Conservation (phyloP, 1,139 yeast species). For the Arxiozyma slooffiae region DNA sequence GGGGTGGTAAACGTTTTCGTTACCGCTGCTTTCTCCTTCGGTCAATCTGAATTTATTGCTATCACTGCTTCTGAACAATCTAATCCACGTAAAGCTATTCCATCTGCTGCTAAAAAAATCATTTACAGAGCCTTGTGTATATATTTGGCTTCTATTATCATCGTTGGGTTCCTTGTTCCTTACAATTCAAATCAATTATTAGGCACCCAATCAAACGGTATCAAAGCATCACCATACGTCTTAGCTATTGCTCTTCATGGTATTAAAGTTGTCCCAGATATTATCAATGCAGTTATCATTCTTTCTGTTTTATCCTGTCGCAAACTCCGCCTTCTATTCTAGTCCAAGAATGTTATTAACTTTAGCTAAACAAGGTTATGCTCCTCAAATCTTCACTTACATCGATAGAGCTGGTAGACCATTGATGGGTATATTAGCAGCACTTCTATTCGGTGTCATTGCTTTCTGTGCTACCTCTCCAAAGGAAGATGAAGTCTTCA, state of each 20-base stretch:
- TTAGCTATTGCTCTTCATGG: constrained; percentile 63
- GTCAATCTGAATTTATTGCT: constrained; percentile 76
- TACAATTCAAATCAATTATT: constrained; percentile 42
- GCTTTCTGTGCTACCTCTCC: constrained; percentile 53
- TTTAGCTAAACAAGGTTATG: constrained; percentile 53
- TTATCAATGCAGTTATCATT: constrained; percentile 44
- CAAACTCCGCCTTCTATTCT: constrained; percentile 57
- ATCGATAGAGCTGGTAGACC: constrained; percentile 65
- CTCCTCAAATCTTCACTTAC: constrained; percentile 55
- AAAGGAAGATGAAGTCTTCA: constrained; percentile 48
- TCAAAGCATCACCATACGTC: constrained; percentile 64
- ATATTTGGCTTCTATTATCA: constrained; percentile 49
- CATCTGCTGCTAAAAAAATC: constrained; percentile 66
- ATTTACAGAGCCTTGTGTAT: constrained; percentile 62
- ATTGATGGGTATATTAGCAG: constrained; percentile 44
- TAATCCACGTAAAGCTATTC: constrained; percentile 66
- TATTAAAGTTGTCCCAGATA: constrained; percentile 52
- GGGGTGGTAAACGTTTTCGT: constrained; percentile 80
- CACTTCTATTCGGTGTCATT: constrained; percentile 45
- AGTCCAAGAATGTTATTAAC: constrained; percentile 59
- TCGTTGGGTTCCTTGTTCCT: constrained; percentile 64
- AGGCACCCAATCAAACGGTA: constrained; percentile 36
- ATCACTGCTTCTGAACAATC: constrained; percentile 83
- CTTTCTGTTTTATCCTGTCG: constrained; percentile 64
- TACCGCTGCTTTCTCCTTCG: constrained; percentile 78